These are phyloP conservation scores for Penicillium paradoxum DNA, from an alignment of 495 filamentous ascomycete species.

Conservation along the genomic window DNA sequence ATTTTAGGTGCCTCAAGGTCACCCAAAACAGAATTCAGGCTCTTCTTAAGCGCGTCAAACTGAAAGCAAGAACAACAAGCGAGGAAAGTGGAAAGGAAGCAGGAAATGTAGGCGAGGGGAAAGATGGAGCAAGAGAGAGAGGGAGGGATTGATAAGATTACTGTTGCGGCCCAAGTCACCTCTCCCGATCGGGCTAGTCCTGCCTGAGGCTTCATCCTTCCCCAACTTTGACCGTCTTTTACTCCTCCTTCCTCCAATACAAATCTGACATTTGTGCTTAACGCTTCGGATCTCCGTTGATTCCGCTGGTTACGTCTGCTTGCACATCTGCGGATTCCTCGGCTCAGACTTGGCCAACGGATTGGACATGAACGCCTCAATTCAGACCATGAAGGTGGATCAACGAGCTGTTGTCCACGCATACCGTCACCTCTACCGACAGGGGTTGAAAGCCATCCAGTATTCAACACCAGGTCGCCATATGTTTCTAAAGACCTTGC, in stretches of 20 bases:
- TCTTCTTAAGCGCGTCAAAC: background rate
- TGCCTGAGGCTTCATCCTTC: slow-evolving; percentile 19
- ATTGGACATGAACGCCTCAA: slow-evolving; percentile 10
- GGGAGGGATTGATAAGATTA: slow-evolving; percentile 10
- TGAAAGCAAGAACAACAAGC: background rate
- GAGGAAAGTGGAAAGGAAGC: background rate
- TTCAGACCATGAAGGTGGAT: slow-evolving; percentile 13
- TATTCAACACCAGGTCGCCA: slow-evolving; percentile 74
- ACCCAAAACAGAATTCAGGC: background rate
- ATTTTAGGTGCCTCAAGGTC: background rate
- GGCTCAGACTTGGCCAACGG: background rate
- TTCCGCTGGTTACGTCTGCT: background rate
- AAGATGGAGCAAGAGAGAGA: background rate
- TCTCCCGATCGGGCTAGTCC: slow-evolving; percentile 15
- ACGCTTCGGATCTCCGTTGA: background rate
- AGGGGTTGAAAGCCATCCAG: slow-evolving; percentile 69
- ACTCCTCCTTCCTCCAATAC: slow-evolving; percentile 3
- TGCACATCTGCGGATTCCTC: background rate
- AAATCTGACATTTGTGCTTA: slow-evolving; percentile 1
- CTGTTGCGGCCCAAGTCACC: slow-evolving; percentile 28
- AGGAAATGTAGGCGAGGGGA: background rate
- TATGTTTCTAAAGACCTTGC: slow-evolving; percentile 58
- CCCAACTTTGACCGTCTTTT: slow-evolving; percentile 5
- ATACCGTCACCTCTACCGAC: slow-evolving; percentile 75
- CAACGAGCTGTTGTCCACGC: slow-evolving; percentile 55